phyloP scores from a whole-genome alignment of 2,329 filamentous ascomycete genomes.

The Elsinoe ampelina region DNA sequence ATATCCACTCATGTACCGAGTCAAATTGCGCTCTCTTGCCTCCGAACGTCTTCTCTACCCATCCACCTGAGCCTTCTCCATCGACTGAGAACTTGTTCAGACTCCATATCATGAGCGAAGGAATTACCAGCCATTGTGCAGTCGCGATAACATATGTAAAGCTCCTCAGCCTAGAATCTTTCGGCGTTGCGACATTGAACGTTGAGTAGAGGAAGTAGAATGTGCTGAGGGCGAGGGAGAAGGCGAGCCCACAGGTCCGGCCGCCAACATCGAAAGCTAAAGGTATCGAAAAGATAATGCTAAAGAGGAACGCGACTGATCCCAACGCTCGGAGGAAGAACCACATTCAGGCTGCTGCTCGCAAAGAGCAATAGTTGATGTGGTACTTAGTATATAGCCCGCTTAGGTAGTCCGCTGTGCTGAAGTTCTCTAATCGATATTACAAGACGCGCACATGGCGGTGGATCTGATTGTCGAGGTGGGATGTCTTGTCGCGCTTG shows the following conservation, averaged over 20 bases:
- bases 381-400: not conserved
- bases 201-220: slow-evolving; percentile 88
- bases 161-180: slow-evolving; percentile 61
- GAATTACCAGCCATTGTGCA: slow-evolving; percentile 80
- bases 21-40: slow-evolving; percentile 53
- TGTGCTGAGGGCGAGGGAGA: slow-evolving; percentile 76
- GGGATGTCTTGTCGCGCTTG: not conserved
- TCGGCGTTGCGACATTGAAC: slow-evolving; percentile 72
- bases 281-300: slow-evolving; percentile 90
- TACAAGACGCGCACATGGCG: not conserved
- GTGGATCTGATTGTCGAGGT: not conserved
- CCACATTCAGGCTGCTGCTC: slow-evolving; percentile 56
- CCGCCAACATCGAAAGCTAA: slow-evolving; percentile 97
- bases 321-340: slow-evolving; percentile 64
- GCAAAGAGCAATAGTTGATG: not conserved
- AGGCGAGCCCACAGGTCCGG: slow-evolving; percentile 84
- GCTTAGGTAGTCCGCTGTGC: not conserved
- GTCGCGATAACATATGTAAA: slow-evolving; percentile 60
- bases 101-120: slow-evolving; percentile 83
- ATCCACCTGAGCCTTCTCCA: slow-evolving; percentile 57
- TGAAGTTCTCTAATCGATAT: not conserved
- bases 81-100: slow-evolving; percentile 93
- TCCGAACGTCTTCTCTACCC: slow-evolving; percentile 72
- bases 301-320: slow-evolving; percentile 76
- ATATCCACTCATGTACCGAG: slow-evolving; percentile 74